Evolutionary conservation across 331 rosid genomes (phyloP).

Genomic region (Quercus lobata): DNA sequence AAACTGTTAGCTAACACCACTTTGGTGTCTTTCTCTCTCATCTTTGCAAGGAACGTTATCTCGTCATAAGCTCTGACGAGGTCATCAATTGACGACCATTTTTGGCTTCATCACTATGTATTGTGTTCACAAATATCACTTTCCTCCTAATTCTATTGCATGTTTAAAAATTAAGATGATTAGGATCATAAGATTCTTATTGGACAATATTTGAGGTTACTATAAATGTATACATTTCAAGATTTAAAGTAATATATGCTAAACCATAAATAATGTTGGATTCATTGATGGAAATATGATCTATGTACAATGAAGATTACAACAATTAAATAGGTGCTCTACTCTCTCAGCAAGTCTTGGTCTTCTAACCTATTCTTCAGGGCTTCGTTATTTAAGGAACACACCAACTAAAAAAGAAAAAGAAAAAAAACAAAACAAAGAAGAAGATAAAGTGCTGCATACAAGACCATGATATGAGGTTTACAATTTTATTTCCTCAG

Average conservation of each 20-base stretch:
- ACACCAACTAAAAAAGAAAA: not conserved
- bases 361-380: constrained; percentile 10
- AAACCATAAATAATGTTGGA: not conserved
- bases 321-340: not conserved
- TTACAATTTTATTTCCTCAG: constrained; percentile 5
- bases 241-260: not conserved
- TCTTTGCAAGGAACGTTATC: too few species aligned
- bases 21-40: too few species aligned
- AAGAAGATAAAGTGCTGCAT: not conserved
- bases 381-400: not conserved
- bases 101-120: too few species aligned
- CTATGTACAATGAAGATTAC: constrained; percentile 17
- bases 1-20: too few species aligned
- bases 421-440: not conserved
- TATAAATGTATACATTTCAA: too few species aligned
- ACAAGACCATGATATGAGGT: not conserved
- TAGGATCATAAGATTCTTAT: too few species aligned
- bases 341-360: constrained; percentile 7
- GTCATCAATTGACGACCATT: too few species aligned
- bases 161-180: too few species aligned
- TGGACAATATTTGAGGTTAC: too few species aligned
- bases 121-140: too few species aligned
- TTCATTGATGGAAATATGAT: not conserved
- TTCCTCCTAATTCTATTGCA: too few species aligned
- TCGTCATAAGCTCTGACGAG: too few species aligned